Base-by-base conservation (phyloP, 73 alveolate species). In the Paramecium primaurelia region DNA sequence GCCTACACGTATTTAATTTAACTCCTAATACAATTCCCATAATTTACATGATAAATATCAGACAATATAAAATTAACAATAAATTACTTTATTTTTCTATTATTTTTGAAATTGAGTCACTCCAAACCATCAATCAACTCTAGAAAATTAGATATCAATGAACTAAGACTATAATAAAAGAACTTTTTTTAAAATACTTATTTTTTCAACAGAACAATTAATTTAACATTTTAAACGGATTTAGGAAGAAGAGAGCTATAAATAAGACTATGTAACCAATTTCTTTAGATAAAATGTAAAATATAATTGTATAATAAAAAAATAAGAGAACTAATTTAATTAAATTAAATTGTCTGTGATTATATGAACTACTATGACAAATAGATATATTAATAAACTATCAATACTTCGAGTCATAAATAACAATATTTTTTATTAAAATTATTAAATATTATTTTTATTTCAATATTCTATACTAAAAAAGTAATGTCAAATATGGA, bases 1-100 rank as follows among this genome's bases (percentile, higher is more conserved):
- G 47, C 84, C 84, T 64, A 64, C 84, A 64, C 84, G 84, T 64
- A 64, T 64, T 64, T 64, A 32, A 64, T 32, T 64, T 28, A 40
- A 6, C 22, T 32, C 16, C 42, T 28, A 32, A 64, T 64, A 64
- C 84, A 11, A 54, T 54, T 54, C 69, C 14, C 69, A 54, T 54
- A 2, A 54, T 54, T 54, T 49, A 49, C 69, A 54, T 54, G 0
- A 54, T 54, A 16, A 3, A 54, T 54, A n/a, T 54, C 36, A 54
- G 32, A 54, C 69, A n/a, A 54, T 54, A n/a, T 54, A n/a, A 54
- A 54, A 54, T 54, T 54, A n/a, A n/a, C 69, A n/a, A n/a, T 6
- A 12, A 54, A 54, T 54, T 54, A 4, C 36, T 54, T 18, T 54
- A n/a, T 18, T 54, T 18, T 54, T 54, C 69, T 3, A 18, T 18